Base-by-base conservation (phyloP, 2,329 filamentous ascomycete genomes). In the Talaromyces pinophilus region DNA sequence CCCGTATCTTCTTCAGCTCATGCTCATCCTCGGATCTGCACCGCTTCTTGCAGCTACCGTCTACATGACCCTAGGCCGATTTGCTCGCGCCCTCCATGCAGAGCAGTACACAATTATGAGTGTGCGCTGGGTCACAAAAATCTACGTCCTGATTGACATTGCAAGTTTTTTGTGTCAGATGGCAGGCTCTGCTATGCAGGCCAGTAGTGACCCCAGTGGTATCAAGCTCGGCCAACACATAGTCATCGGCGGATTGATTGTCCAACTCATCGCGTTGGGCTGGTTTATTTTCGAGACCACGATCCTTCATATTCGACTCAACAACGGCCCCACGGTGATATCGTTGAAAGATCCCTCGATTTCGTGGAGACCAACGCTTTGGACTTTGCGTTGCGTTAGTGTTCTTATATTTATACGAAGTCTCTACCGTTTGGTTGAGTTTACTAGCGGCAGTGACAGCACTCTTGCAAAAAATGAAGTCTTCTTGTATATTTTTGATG, bases 11-110 rank as follows among this genome's bases (percentile, higher is more conserved):
- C 72, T 78, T 0, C 79, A 82, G 65, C 73, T 75, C 35, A 73
- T 81, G 64, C 71, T 78, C 28, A 75, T 80, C 52, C 74, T 82
- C 3, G 71, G 81, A 11, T 76, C 78, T 0, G 80, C 81, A 0
- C 75, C 79, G 0, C 72, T 83, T 4, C 76, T 81, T 55, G 78
- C 81, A 8, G 82, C 78, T 0, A 71, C 69, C 11, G 70, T 69
- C 59, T 72, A 81, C 70, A 81, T 80, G 78, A 66, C 75, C 17
- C 77, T 82, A 1, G 78, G 77, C 0, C 78, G 80, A 0, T 72
- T 82, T 10, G 78, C 82, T 22, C 66, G 69, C 3, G 65, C 77
- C 13, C 72, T 77, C 4, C 62, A 76, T 44, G 80, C 77, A 2
- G 77, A 82, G 54, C 54, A 73, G 5, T 71, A 75, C 33, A 75